Evolutionary conservation across 2,329 filamentous ascomycete species (phyloP).

Genomic region (Hymenoscyphus albidus): DNA sequence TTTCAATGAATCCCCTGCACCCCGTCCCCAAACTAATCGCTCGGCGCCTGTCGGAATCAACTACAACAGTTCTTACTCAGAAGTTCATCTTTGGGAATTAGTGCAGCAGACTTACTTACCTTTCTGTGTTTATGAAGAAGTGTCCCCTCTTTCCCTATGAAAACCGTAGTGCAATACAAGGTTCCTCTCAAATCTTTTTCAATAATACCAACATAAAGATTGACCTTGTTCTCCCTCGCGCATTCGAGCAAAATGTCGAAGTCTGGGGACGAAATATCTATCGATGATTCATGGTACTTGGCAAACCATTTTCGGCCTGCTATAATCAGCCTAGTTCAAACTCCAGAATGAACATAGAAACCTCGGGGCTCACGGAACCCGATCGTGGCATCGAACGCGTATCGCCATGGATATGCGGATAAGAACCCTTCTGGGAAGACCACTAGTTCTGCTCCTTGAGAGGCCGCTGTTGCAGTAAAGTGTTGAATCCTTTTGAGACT

Average conservation of each 20-base stretch:
- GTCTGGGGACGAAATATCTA: conserved; percentile 39
- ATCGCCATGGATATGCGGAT: conserved; percentile 43
- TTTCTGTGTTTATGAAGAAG: conserved; percentile 40
- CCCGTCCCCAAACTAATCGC: conserved; percentile 40
- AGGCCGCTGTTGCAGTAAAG: conserved; percentile 37
- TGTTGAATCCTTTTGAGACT: conserved; percentile 37
- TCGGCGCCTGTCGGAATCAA: conserved; percentile 42
- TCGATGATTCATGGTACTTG: conserved; percentile 39
- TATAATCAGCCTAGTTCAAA: neutral
- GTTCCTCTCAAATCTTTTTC: conserved; percentile 39
- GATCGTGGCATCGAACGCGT: conserved; percentile 42
- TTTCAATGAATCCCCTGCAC: conserved; percentile 39
- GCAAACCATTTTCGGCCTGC: conserved; percentile 40
- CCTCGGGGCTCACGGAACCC: conserved; percentile 40
- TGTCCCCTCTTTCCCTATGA: conserved; percentile 38
- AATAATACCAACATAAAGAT: conserved; percentile 40
- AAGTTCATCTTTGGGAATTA: neutral
- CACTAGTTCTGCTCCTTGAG: conserved; percentile 38
- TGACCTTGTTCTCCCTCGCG: conserved; percentile 37
- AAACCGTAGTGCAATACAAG: conserved; percentile 40
- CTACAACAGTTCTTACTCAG: conserved; percentile 12
- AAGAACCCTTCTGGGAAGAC: conserved; percentile 42
- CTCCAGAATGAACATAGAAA: conserved; percentile 17
- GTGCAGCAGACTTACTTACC: conserved; percentile 24
- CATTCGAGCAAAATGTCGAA: conserved; percentile 35